Percentiles rank a stretch among this genome's conserved stretches.
phyloP scores from a whole-genome alignment of 148 eudicot species.

The Camellia lanceoleosa region DNA sequence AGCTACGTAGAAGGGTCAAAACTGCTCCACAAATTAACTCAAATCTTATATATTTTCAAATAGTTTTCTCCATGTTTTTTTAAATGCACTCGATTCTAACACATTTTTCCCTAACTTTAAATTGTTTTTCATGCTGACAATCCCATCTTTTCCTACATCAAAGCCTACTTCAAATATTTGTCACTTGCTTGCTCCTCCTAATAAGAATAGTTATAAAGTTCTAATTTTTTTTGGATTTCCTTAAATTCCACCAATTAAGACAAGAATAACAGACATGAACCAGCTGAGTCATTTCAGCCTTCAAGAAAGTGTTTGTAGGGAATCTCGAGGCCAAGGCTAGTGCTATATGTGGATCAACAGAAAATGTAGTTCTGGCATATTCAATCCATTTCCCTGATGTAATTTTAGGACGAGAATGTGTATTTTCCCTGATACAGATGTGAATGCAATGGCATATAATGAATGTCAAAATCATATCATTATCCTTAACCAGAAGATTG shows the following conservation, averaged over 20 bases:
- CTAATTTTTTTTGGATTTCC: neutral
- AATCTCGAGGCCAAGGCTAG: slow-evolving; percentile 62
- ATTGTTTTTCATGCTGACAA: neutral
- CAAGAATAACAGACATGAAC: no score
- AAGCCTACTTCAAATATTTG: neutral
- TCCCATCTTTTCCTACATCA: neutral
- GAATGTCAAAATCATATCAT: no score
- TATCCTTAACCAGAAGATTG: no score
- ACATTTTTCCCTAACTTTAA: neutral
- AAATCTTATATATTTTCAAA: neutral
- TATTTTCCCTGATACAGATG: slow-evolving; percentile 48
- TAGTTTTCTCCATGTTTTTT: neutral
- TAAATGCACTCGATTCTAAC: neutral
- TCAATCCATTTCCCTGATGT: slow-evolving; percentile 89
- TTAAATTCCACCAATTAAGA: neutral
- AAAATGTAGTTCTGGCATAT: slow-evolving; percentile 76
- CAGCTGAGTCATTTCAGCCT: no score
- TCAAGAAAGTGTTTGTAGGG: no score
- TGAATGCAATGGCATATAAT: no score
- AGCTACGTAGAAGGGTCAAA: neutral
- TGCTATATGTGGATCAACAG: slow-evolving; percentile 91
- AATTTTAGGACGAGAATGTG: slow-evolving; percentile 57
- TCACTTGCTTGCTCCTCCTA: neutral
- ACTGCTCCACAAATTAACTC: neutral
- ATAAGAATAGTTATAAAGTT: neutral